Evolutionary conservation across 2,329 filamentous ascomycete genomes (phyloP).

Genomic region (Sphaerulina musiva): DNA sequence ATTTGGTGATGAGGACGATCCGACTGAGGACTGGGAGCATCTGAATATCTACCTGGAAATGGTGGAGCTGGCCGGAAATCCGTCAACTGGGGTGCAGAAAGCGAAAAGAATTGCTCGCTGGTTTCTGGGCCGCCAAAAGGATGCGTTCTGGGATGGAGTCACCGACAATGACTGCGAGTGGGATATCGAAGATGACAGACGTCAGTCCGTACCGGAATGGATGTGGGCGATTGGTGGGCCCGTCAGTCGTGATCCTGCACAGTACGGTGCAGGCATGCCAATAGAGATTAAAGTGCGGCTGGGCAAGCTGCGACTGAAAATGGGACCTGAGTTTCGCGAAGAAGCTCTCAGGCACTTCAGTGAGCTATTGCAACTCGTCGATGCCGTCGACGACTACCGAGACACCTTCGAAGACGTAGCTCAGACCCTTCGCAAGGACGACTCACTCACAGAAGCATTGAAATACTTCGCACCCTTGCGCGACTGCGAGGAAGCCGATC

Average conservation of each 20-base stretch:
- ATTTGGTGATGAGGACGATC: slow-evolving; percentile 39
- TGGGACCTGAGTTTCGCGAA: slow-evolving; percentile 53
- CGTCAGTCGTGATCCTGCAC: slow-evolving; percentile 41
- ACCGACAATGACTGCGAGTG: slow-evolving; percentile 79
- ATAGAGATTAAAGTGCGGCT: slow-evolving; percentile 78
- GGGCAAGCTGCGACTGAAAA: slow-evolving; percentile 70
- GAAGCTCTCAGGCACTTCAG: slow-evolving; percentile 58
- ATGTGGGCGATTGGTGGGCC: slow-evolving; percentile 37
- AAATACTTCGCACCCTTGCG: slow-evolving; percentile 51
- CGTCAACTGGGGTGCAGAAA: slow-evolving; percentile 59
- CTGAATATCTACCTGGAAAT: slow-evolving; percentile 80
- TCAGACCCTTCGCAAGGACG: slow-evolving; percentile 50
- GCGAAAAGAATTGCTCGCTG: slow-evolving; percentile 71
- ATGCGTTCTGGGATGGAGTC: slow-evolving; percentile 68
- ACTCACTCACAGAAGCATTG: slow-evolving; percentile 50
- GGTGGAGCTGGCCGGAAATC: slow-evolving; percentile 57
- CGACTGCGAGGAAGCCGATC: slow-evolving; percentile 36
- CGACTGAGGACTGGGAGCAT: slow-evolving; percentile 65
- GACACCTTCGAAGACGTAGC: slow-evolving; percentile 73
- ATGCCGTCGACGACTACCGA: slow-evolving; percentile 59
- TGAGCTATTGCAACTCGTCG: slow-evolving; percentile 59
- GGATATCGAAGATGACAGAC: slow-evolving; percentile 67
- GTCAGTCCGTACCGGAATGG: slow-evolving; percentile 57
- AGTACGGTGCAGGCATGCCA: slow-evolving; percentile 69
- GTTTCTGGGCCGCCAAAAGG: slow-evolving; percentile 68